Conservation (phyloP, 2,329 filamentous ascomycete genomes). For the Cercospora zeae-maydis region DNA sequence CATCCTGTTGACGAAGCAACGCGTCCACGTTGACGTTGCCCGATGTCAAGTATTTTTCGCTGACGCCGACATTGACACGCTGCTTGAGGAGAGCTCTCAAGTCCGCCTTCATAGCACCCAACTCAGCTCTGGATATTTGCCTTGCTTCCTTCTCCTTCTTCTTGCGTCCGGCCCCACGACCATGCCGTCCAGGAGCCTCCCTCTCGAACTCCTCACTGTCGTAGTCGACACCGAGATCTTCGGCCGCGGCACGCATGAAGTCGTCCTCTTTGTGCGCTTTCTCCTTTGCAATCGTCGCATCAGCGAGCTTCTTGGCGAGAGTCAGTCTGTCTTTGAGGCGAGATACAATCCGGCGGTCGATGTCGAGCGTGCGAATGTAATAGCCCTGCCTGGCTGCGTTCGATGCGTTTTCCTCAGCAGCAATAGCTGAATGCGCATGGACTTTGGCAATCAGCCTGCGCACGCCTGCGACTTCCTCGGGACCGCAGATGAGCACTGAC, state of each 20-base stretch:
- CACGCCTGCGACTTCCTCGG: conserved; percentile 84
- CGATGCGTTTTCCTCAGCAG: conserved; percentile 41
- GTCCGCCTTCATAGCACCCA: conserved; percentile 66
- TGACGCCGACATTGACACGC: conserved; percentile 82
- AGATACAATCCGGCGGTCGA: conserved; percentile 74
- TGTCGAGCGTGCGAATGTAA: conserved; percentile 74
- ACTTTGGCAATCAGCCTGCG: conserved; percentile 83
- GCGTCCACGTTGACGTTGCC: conserved; percentile 77
- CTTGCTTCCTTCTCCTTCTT: conserved; percentile 70
- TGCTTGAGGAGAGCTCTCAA: conserved; percentile 66
- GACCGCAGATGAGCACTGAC: conserved; percentile 83
- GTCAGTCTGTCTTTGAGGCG: conserved; percentile 73
- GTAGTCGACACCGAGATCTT: conserved; percentile 91
- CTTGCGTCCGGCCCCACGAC: conserved; percentile 67
- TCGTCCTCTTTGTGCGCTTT: conserved; percentile 79
- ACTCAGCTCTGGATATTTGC: conserved; percentile 67
- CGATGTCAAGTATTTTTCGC: conserved; percentile 78
- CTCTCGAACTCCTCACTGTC: conserved; percentile 81
- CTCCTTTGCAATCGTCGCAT: conserved; percentile 79
- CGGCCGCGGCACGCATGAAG: conserved; percentile 78
- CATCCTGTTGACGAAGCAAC: conserved; percentile 50
- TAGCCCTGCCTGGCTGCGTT: conserved; percentile 53
- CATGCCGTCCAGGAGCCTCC: conserved; percentile 53
- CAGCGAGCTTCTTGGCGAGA: conserved; percentile 83
- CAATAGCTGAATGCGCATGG: conserved; percentile 57